These are phyloP conservation scores for Rhynchosporium secalis DNA, from an alignment of 2,329 filamentous ascomycete genomes.

Conservation along the genomic window DNA sequence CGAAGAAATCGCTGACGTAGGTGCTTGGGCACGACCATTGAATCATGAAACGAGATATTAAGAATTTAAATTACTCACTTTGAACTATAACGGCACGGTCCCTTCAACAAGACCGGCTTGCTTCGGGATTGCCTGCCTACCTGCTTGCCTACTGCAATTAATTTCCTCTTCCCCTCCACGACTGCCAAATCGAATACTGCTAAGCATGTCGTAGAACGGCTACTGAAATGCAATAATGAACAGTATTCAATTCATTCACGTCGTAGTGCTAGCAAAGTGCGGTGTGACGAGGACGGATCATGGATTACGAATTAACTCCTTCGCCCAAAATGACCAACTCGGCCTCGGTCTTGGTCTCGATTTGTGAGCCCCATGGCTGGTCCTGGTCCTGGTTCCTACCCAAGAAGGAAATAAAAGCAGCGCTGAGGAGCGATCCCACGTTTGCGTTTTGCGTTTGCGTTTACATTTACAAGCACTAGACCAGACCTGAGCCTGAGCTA, in stretches of 20 bases:
- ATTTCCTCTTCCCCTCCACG: too few species aligned
- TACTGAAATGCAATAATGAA: too few species aligned
- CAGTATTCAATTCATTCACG: too few species aligned
- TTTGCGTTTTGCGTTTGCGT: too few species aligned
- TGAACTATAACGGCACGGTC: not conserved
- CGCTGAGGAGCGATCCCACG: slow-evolving; percentile 5
- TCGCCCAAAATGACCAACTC: not conserved
- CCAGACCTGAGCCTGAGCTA: too few species aligned
- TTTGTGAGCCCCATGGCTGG: not conserved
- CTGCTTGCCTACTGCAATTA: too few species aligned
- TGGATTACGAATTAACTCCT: not conserved
- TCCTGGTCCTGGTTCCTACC: too few species aligned
- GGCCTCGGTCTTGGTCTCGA: not conserved
- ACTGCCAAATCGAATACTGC: too few species aligned
- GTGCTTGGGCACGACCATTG: not conserved
- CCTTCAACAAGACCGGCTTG: not conserved
- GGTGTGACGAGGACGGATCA: not conserved
- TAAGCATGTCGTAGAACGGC: too few species aligned
- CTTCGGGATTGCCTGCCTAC: too few species aligned
- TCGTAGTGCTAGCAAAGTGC: not conserved
- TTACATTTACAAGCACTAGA: too few species aligned
- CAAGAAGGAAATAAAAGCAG: not conserved
- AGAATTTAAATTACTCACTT: slow-evolving; percentile 6
- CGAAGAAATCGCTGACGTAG: not conserved
- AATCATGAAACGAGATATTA: slow-evolving; percentile 8